A percentile compares a stretch with the other conserved stretches of the same genome.
phyloP scores from a whole-genome alignment of 2,329 filamentous ascomycete species.

The Hypoxylon sp. region DNA sequence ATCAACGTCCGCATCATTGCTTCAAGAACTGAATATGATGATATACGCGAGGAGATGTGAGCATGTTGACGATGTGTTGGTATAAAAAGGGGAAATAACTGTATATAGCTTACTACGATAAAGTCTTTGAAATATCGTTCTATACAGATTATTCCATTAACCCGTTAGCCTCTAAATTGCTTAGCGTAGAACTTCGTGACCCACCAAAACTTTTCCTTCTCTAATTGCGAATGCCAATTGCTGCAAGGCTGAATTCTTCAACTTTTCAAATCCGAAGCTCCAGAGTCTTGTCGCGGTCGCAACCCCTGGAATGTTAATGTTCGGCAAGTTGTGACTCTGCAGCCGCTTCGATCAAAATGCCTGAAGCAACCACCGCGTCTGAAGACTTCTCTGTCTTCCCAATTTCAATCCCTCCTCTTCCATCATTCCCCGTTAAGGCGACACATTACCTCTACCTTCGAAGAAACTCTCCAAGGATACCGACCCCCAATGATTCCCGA shows the following conservation, averaged over 20 bases:
- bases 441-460: conserved; percentile 91
- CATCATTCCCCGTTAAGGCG: conserved; percentile 72
- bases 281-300: neutral
- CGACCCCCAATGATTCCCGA: conserved; percentile 79
- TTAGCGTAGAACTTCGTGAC: conserved; percentile 1
- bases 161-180: conserved; percentile 4
- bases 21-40: neutral
- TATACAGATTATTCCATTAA: neutral
- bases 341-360: conserved; percentile 50
- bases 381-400: conserved; percentile 79
- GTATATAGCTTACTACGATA: neutral
- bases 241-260: conserved; percentile 16
- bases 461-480: conserved; percentile 83
- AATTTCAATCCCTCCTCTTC: conserved; percentile 73
- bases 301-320: neutral
- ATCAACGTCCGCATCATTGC: neutral
- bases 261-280: neutral
- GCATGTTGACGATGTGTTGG: neutral
- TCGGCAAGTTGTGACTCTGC: neutral
- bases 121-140: neutral
- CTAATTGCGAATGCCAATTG: neutral
- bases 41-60: neutral
- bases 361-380: conserved; percentile 59
- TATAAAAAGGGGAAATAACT: neutral
- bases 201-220: conserved; percentile 33